Conservation (phyloP, 2,329 filamentous ascomycete species). For the Exophiala alcalophila region DNA sequence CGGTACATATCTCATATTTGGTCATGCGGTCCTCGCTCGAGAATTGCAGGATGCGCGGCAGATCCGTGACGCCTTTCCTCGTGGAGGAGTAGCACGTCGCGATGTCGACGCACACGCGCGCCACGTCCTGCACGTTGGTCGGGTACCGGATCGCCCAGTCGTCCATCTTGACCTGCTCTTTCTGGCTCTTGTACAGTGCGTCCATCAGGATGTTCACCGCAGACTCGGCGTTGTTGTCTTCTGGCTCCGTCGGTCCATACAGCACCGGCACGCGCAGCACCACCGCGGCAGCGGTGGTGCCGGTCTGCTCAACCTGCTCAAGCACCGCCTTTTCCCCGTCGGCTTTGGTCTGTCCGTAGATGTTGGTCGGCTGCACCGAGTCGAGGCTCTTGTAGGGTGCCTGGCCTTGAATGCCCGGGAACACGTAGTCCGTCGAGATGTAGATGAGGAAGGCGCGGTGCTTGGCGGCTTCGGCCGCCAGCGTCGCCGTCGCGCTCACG, state of each 20-base stretch:
- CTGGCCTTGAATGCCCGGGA: conserved; percentile 73
- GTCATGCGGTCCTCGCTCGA: conserved; percentile 82
- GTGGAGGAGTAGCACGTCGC: conserved; percentile 63
- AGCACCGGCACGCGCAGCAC: conserved; percentile 79
- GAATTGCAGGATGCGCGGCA: conserved; percentile 77
- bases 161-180: conserved; percentile 70
- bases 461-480: conserved; percentile 64
- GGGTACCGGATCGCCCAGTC: conserved; percentile 82
- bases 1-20: conserved; percentile 83
- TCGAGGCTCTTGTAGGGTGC: conserved; percentile 73
- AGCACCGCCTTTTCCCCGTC: conserved; percentile 70
- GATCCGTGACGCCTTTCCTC: conserved; percentile 44
- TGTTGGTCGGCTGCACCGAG: conserved; percentile 67
- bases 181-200: conserved; percentile 68
- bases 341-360: conserved; percentile 72
- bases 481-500: conserved; percentile 63
- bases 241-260: conserved; percentile 69
- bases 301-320: too few species aligned
- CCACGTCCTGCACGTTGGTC: conserved; percentile 85
- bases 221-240: conserved; percentile 63
- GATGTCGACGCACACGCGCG: conserved; percentile 71
- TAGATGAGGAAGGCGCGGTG: conserved; percentile 57
- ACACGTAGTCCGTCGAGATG: conserved; percentile 72
- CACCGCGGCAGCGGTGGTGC: conserved; percentile 57
- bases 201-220: conserved; percentile 81